Evolutionary conservation across 2,329 filamentous ascomycete species (phyloP).

Genomic region (Ophiostoma perfectum): DNA sequence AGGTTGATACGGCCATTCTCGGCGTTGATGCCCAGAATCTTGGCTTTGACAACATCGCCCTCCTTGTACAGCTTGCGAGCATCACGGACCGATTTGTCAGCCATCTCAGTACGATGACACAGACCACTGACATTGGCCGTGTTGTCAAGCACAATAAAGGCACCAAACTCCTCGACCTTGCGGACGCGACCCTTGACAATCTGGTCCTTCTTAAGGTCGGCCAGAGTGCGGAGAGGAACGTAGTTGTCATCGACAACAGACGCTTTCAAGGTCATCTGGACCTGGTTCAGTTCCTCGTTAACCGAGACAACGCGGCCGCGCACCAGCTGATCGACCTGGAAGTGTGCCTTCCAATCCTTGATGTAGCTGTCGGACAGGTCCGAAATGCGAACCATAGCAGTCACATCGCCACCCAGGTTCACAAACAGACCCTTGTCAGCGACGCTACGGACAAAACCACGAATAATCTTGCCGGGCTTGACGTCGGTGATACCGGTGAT

Average conservation of each 20-base stretch:
- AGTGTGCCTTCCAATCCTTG: slow-evolving; percentile 91
- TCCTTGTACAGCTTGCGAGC: slow-evolving; percentile 85
- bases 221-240: slow-evolving; percentile 63
- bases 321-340: slow-evolving; percentile 83
- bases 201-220: slow-evolving; percentile 74
- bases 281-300: slow-evolving; percentile 61
- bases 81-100: slow-evolving; percentile 74
- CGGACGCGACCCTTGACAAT: slow-evolving; percentile 83
- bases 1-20: slow-evolving; percentile 78
- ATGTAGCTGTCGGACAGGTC: slow-evolving; percentile 87
- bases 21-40: slow-evolving; percentile 70
- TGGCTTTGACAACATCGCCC: slow-evolving; percentile 90
- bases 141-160: slow-evolving; percentile 84
- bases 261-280: slow-evolving; percentile 82
- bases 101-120: slow-evolving; percentile 89
- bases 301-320: slow-evolving; percentile 75
- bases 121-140: slow-evolving; percentile 86
- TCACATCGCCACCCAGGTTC: slow-evolving; percentile 71
- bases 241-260: slow-evolving; percentile 73
- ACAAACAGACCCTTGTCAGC: slow-evolving; percentile 87
- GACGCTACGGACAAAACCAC: slow-evolving; percentile 89
- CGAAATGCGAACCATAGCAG: slow-evolving; percentile 75
- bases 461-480: slow-evolving; percentile 69
- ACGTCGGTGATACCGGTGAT: slow-evolving; percentile 67
- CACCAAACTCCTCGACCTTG: slow-evolving; percentile 91